Percentiles rank a stretch among this genome's conserved stretches.
phyloP scores from a whole-genome alignment of 1,284 basidiomycete genomes.

The Phylloporus sp. region DNA sequence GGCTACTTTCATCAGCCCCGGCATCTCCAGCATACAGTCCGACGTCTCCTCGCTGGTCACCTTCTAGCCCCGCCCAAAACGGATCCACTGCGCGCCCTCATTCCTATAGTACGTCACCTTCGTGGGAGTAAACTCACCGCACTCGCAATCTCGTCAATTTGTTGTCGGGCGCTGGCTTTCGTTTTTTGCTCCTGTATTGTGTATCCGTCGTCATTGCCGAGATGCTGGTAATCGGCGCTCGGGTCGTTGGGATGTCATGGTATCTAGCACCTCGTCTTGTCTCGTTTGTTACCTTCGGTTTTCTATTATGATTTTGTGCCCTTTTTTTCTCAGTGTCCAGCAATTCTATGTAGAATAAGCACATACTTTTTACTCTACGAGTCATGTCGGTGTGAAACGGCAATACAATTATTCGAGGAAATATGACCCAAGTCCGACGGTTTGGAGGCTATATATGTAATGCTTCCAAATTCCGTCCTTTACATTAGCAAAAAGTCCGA shows the following conservation, averaged over 20 bases:
- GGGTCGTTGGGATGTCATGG: conserved; percentile 11
- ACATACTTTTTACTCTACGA: conserved; percentile 20
- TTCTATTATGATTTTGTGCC: conserved; percentile 11
- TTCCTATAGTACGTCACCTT: conserved; percentile 58
- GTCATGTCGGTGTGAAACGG: too few species aligned
- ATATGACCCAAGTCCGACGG: too few species aligned
- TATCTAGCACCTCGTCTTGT: conserved; percentile 32
- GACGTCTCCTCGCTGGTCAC: conserved; percentile 82
- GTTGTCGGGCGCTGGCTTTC: conserved; percentile 15
- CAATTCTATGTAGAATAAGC: conserved; percentile 43
- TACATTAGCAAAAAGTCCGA: too few species aligned
- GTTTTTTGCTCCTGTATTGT: conserved; percentile 9
- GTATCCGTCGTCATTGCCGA: conserved; percentile 7
- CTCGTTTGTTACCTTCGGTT: conserved; percentile 19
- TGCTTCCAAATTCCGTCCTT: too few species aligned
- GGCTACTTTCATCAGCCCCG: conserved; percentile 54
- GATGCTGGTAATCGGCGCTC: conserved; percentile 6
- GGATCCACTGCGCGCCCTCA: conserved; percentile 44
- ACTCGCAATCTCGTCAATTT: conserved; percentile 13
- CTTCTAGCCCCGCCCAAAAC: conserved; percentile 74
- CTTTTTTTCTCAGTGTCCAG: conserved; percentile 20
- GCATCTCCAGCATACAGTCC: conserved; percentile 84
- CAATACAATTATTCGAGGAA: too few species aligned
- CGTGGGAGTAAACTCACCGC: conserved; percentile 51
- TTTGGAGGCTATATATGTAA: too few species aligned